phyloP scores from a whole-genome alignment of 257 asterid species.

The Linaria vulgaris region DNA sequence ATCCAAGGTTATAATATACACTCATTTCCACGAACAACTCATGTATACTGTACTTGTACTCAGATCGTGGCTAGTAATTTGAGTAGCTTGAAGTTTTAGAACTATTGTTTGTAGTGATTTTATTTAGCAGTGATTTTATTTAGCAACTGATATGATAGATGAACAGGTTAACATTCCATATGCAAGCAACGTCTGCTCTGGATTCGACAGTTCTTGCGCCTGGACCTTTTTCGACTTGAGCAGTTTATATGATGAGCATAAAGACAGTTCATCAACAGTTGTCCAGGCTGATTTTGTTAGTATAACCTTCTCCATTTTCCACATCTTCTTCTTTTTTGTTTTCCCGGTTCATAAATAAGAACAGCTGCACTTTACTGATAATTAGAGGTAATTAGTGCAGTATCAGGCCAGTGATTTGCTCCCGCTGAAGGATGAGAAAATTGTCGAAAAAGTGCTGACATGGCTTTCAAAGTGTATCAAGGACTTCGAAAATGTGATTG shows the following conservation, averaged over 20 bases:
- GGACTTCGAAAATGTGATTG: conserved; percentile 44
- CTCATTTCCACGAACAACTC: no score
- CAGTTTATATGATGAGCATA: conserved; percentile 40
- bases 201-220: conserved; percentile 40
- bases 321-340: neutral
- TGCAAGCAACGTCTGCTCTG: conserved; percentile 50
- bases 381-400: conserved; percentile 41
- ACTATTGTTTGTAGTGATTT: no score
- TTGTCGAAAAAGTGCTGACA: conserved; percentile 47
- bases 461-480: conserved; percentile 48
- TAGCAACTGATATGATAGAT: neutral
- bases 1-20: no score
- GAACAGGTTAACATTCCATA: conserved; percentile 53
- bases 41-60: no score
- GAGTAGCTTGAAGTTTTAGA: no score
- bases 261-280: conserved; percentile 39
- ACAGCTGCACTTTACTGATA: conserved; percentile 6
- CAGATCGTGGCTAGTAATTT: no score
- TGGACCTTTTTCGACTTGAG: conserved; percentile 62
- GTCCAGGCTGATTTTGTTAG: conserved; percentile 59
- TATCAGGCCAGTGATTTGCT: conserved; percentile 52
- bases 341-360: neutral
- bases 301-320: conserved; percentile 1
- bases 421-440: conserved; percentile 52
- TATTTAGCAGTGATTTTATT: no score